Base-by-base conservation (phyloP, 2,329 filamentous ascomycete genomes). In the Pseudodiploospora longispora region DNA sequence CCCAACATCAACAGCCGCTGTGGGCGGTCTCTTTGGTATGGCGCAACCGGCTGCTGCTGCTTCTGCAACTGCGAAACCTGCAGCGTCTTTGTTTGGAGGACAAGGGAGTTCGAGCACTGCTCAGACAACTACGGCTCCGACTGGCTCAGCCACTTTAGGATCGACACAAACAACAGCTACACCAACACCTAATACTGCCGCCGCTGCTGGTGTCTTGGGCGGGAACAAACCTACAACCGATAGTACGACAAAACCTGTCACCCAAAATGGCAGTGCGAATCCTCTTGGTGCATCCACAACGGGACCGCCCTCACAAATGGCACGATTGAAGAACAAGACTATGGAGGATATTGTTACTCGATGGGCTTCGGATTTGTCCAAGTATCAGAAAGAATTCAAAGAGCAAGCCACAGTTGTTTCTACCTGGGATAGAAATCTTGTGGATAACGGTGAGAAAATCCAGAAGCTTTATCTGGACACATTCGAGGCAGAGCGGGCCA, bases 321-420 rank as follows among this genome's bases (percentile, higher is more conserved):
- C 91, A 4, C 84, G 93, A 29, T 74, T 98, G 33, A 95, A 95
- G 72, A 95, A 96, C 66, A 97, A 95, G 70, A 95, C 91, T 1
- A 96, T 98, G 86, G 93, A 98, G 59, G 93, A 98, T 62, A 96
- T 98, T 51, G 89, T 98, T 52, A 96, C 88, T 4, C 82, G 89
- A 30, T 98, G 93, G 93, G 93, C 93, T 2, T 88, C 89, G 0
- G 93, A 97, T 59, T 72, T 98, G 40, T 85, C 89, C 42, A 94
- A 95, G 59, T 96, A 98, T 60, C 91, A 97, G 59, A 95, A 95
- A 63, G 88, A 95, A 47, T 98, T 97, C 70, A 89, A 94, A 61
- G 78, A 84, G 31, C 89, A 97, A 63, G 91, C 94, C 4, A 78
- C 82, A 49, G 85, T 89, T 51, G 87, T 97, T 10, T 85, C 89